These are phyloP conservation scores for Saccharomyces mikatae DNA, from an alignment of 805 yeast genomes.

Conservation along the genomic window DNA sequence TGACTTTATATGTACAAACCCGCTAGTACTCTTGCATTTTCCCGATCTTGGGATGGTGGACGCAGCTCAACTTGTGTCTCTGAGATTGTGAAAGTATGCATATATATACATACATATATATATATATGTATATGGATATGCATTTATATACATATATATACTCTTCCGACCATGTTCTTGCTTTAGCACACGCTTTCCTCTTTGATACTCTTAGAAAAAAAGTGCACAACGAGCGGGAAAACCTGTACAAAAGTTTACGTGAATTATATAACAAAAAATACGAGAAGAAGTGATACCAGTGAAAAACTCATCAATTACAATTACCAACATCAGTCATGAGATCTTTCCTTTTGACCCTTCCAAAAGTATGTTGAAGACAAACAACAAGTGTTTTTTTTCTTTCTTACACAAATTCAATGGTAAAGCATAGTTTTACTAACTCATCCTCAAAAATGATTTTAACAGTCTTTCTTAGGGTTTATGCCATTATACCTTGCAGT, in stretches of 20 bases:
- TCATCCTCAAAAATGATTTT: neutral
- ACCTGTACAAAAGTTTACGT: neutral
- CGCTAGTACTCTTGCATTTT: neutral
- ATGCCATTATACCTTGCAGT: conserved; percentile 83
- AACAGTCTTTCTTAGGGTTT: conserved; percentile 53
- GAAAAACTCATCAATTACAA: neutral
- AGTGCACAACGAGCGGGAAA: neutral
- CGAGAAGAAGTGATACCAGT: neutral
- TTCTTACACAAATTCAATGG: neutral
- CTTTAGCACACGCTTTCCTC: neutral
- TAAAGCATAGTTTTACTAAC: neutral
- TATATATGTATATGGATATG: too few relatives aligned
- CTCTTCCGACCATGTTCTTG: neutral
- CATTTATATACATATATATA: too few relatives aligned
- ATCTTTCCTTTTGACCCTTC: neutral
- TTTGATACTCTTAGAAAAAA: neutral
- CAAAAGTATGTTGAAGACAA: neutral
- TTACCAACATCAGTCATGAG: neutral
- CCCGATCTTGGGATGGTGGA: neutral
- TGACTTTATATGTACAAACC: neutral
- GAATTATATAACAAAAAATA: neutral
- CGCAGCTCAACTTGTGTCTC: neutral
- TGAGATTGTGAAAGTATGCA: neutral
- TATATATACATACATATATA: neutral
- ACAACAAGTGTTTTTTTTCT: neutral